Base-by-base conservation (phyloP, 352 stramenopile species). In the Phytophthora capsici region DNA sequence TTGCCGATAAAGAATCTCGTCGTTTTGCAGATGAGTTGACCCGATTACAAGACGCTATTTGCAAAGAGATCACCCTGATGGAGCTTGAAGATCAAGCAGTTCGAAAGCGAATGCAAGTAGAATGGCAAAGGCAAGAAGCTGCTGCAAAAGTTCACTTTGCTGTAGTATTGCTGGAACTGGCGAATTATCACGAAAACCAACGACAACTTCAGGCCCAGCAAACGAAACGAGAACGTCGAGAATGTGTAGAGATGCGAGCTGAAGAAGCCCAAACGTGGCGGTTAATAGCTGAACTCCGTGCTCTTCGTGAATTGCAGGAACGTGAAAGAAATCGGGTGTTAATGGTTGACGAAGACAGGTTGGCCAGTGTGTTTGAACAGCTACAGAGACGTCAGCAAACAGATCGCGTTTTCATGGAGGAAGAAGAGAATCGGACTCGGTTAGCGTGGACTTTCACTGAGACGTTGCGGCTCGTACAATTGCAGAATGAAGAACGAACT, bases 231-330 rank as follows among this genome's bases (percentile, higher is more conserved):
- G 66, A 80, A 19, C 48, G 47, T 6, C 70, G 74, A 5, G 82
- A 88, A 26, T 59, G 48, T 43, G 69, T 75, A 6, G 34, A 60
- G 17, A 89, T 90, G 79, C 68, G 75, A 32, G 62, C 48, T n/a
- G 79, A 90, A 72, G 82, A 89, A 55, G 51, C 69, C 6, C 54
- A 47, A 13, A 65, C 47, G 43, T 55, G 71, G 2, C 75, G 76
- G 2, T 13, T 80, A 9, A 28, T 77, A 1, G 53, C 62, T 13
- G 58, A 88, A 16, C 52, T 41, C 9, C 41, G 46, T 10, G 63
- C 59, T 22, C 3, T 77, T 8, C n/a, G 10, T 16, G 72, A 77
- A 4, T 58, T 63, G 1, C 34, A 54, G n/a, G 17, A 34, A 17
- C 61, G 73, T 13, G 38, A 46, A 8, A 34, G 14, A 26, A 75